Conservation (phyloP, 305 asterid genomes). For the Fraxinus baroniana region DNA sequence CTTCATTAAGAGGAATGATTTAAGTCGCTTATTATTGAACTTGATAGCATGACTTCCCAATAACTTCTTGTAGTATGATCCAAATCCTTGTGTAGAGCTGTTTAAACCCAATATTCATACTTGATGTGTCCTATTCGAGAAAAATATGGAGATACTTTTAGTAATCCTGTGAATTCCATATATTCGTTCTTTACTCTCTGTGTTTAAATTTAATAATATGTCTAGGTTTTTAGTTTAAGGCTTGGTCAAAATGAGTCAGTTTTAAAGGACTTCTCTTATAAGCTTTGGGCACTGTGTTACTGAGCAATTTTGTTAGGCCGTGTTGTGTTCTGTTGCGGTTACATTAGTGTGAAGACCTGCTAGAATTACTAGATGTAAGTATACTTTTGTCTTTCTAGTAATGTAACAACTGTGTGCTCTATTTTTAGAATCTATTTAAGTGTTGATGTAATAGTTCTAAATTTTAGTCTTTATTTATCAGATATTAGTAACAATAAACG, state of each 20-base stretch:
- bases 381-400: neutral
- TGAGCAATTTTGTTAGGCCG: slow-evolving; percentile 17
- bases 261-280: neutral
- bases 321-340: neutral
- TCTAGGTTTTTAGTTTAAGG: slow-evolving; percentile 1
- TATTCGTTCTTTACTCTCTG: too few relatives aligned
- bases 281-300: slow-evolving; percentile 12
- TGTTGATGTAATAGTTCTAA: too few relatives aligned
- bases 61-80: slow-evolving; percentile 46
- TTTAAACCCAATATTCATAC: slow-evolving; percentile 70
- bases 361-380: neutral
- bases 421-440: too few relatives aligned
- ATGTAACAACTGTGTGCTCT: neutral
- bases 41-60: too few relatives aligned
- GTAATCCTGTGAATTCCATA: too few relatives aligned
- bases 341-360: neutral
- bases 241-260: neutral
- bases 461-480: too few relatives aligned
- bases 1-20: too few relatives aligned
- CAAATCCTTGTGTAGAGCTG: slow-evolving; percentile 60
- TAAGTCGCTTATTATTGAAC: too few relatives aligned
- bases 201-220: slow-evolving; percentile 12
- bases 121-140: slow-evolving; percentile 20
- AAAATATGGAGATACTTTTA: too few relatives aligned
- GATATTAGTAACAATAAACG: too few relatives aligned